Evolutionary conservation across 164 flowering plant genomes (phyloP), one percentile per base, ranked within the genome.

Genomic region (Magnolia kwangsiensis): DNA sequence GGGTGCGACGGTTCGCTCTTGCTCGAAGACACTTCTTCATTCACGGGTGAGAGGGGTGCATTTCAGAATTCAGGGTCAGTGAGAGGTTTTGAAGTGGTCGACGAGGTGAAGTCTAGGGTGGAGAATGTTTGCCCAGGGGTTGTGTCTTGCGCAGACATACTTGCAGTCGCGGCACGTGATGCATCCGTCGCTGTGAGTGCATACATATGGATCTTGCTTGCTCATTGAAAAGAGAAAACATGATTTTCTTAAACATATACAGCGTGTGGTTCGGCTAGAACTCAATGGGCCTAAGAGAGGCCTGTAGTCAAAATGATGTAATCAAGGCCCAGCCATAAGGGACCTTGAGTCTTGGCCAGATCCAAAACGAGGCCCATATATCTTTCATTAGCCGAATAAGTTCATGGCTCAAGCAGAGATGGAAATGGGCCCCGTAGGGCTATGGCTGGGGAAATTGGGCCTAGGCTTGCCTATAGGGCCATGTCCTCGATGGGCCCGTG

Each of bases 1-100:
- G 77, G 77, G 1, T 75, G 77, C 29, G 77, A 75, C 68, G 77
- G 72, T 3, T 75, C 77, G 1, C 66, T 75, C 24, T 21, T 75
- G 63, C 66, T 75, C 0, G 67, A 58, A 18, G 72, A 24, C 16
- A 58, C 72, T 18, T 2, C 72, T 18, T 45, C 55, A 4, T 50
- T 49, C 24, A 49, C 4, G 1, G 66, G 77, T 19, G 77, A 75
- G 72, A 51, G 58, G 72, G 68, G 51, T 29, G 77, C 77, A 7
- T n/a, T 58, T 50, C 77, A 68, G 67, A 75, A 75, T 31, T 18
- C 2, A 4, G 72, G 51, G 23, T 75, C 77, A 13, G 7, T 18
- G 0, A 68, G 77, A 58, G 77, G 77, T 2, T 75, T 68, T 37
- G 55, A 59, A 29, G 77, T 75, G 51, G 55, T 75, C 18, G 78